Evolutionary conservation across 1,139 yeast species (phyloP), one percentile per base, ranked within the genome.

Genomic region (Pichia sp.): DNA sequence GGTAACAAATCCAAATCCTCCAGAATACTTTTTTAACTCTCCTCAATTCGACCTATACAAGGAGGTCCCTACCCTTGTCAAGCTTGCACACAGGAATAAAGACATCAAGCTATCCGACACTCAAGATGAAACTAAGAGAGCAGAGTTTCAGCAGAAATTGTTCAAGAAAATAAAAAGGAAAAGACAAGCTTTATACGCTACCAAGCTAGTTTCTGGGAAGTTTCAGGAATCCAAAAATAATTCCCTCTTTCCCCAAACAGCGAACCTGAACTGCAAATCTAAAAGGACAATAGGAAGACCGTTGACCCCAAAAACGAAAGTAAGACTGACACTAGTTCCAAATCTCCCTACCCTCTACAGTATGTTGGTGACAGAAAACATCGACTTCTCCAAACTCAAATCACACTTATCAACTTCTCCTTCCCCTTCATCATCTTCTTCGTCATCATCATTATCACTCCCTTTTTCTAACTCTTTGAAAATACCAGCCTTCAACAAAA

Each of bases 231-330:
- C 40, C 13, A 36, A 36, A 36, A 36, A 13, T 13, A 36, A 11
- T 7, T 6, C 6, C n/a, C 15, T 13, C 6, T 5, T 10, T 36
- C n/a, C 40, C 8, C n/a, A 13, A 13, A 36, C 7, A 26, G 38
- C 8, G 2, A 7, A 30, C 30, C n/a, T 15, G 29, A 54, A 19
- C n/a, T 5, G 16, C 2, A 44, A 44, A 23, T 8, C 19, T 15
- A 29, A 45, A 30, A 48, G 77, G 77, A 59, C 70, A 77, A 83
- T 79, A 59, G 75, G 80, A 4, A 75, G 80, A 56, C 80, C 82
- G 5, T 67, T 80, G 32, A 81, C 80, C 51, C 81, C 83, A 1
- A 81, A 80, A 15, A 73, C 82, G 11, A 71, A 76, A 58, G 76
- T 80, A 8, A 73, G 80, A 52, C 65, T 80, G 23, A 74, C 83